Percentiles rank a stretch among this genome's conserved stretches.
These are phyloP conservation scores for Saussurea involucrata DNA, from an alignment of 129 eudicot species.

Conservation along the genomic window DNA sequence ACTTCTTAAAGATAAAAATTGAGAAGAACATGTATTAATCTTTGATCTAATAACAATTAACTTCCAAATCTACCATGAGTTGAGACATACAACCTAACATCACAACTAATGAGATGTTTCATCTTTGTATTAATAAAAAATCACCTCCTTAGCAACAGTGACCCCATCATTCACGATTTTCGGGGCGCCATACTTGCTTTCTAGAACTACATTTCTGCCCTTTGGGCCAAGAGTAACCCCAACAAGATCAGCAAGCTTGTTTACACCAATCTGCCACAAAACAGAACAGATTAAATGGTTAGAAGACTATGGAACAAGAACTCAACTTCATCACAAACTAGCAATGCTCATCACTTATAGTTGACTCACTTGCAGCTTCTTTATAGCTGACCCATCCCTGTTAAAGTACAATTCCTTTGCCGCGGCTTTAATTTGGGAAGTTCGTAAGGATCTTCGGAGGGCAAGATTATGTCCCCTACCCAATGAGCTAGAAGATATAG, in stretches of 20 bases:
- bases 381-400: conserved; percentile 75
- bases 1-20: neutral
- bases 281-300: neutral
- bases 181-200: conserved; percentile 91
- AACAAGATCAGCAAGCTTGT: conserved; percentile 92
- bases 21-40: neutral
- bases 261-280: conserved; percentile 73
- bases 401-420: conserved; percentile 77
- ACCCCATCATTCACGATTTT: conserved; percentile 95
- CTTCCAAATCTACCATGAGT: neutral
- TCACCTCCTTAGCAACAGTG: conserved; percentile 89
- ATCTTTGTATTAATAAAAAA: neutral
- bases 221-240: conserved; percentile 98
- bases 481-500: conserved; percentile 50
- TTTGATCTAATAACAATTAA: neutral
- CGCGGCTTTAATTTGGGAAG: conserved; percentile 49
- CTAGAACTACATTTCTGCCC: conserved; percentile 89
- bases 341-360: neutral
- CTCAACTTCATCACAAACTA: neutral
- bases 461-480: conserved; percentile 42
- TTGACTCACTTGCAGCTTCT: conserved; percentile 56
- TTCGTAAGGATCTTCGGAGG: conserved; percentile 29
- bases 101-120: neutral
- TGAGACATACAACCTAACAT: neutral
- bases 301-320: neutral